phyloP scores from a whole-genome alignment of 73 alveolate species.

The Loxodes magnus region DNA sequence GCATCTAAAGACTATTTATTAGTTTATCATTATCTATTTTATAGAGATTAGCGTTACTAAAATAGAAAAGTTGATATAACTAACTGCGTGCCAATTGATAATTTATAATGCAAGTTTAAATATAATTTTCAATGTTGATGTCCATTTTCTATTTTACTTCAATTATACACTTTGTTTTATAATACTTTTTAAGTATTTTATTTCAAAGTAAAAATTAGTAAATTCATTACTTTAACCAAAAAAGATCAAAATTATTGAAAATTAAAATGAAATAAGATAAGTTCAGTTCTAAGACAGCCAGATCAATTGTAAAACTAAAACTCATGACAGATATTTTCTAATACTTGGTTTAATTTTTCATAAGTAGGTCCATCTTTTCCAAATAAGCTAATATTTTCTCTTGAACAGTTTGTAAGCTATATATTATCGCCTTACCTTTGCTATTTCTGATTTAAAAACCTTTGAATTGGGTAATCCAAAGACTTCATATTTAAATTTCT shows the following conservation, averaged over 20 bases:
- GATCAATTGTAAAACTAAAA: no score
- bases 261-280: no score
- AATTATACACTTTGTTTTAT: constrained; percentile 2
- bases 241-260: no score
- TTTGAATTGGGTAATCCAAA: constrained; percentile 12
- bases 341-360: constrained; percentile 5
- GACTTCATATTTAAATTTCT: constrained; percentile 24
- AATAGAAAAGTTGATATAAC: not conserved
- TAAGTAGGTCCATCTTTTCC: constrained; percentile 1
- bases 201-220: no score
- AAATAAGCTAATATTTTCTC: constrained; percentile 18
- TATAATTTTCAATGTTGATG: not conserved
- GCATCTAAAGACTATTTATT: not conserved
- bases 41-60: not conserved
- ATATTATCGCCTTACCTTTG: no score
- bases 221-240: no score
- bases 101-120: not conserved
- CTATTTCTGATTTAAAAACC: constrained; percentile 17
- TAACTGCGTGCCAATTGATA: not conserved
- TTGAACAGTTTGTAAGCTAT: constrained; percentile 25
- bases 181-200: constrained; percentile 12
- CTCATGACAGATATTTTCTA: constrained; percentile 6
- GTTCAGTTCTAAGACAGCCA: no score
- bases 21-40: not conserved
- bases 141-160: not conserved